phyloP scores from a whole-genome alignment of 495 filamentous ascomycete genomes.

The Apodospora peruviana region DNA sequence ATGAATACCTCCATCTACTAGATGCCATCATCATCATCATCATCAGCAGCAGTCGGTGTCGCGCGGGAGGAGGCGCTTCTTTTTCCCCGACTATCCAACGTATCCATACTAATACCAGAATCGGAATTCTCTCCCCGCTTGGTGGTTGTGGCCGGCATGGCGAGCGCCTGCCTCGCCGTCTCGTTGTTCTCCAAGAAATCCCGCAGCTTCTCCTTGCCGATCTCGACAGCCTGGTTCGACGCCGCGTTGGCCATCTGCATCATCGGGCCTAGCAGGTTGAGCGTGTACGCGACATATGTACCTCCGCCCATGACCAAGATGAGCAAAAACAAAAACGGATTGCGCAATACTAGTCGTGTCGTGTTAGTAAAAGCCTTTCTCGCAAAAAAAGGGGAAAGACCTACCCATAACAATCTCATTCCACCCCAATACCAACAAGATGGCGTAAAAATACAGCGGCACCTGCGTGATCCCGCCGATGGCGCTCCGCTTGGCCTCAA shows the following conservation, averaged over 20 bases:
- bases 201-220: constrained; percentile 81
- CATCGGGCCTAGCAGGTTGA: constrained; percentile 95
- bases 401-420: constrained; percentile 91
- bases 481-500: constrained; percentile 93
- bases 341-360: constrained; percentile 65
- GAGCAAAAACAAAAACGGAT: constrained; percentile 87
- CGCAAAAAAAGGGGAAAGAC: constrained; percentile 19
- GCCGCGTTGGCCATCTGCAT: constrained; percentile 90
- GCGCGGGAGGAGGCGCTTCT: no score
- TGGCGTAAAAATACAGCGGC: constrained; percentile 86
- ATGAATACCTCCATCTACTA: no score
- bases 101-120: constrained; percentile 51
- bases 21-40: constrained; percentile 39
- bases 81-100: constrained; percentile 55
- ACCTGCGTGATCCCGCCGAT: constrained; percentile 94
- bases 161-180: constrained; percentile 72
- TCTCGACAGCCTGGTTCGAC: constrained; percentile 74
- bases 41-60: constrained; percentile 14
- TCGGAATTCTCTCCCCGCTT: constrained; percentile 23
- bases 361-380: constrained; percentile 28
- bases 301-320: constrained; percentile 68
- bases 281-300: constrained; percentile 82
- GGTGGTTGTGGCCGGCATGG: constrained; percentile 54
- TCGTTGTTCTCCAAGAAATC: constrained; percentile 81
- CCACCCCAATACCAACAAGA: constrained; percentile 88